Evolutionary conservation across 2,329 filamentous ascomycete genomes (phyloP).

Genomic region (Pochonia chlamydosporia): DNA sequence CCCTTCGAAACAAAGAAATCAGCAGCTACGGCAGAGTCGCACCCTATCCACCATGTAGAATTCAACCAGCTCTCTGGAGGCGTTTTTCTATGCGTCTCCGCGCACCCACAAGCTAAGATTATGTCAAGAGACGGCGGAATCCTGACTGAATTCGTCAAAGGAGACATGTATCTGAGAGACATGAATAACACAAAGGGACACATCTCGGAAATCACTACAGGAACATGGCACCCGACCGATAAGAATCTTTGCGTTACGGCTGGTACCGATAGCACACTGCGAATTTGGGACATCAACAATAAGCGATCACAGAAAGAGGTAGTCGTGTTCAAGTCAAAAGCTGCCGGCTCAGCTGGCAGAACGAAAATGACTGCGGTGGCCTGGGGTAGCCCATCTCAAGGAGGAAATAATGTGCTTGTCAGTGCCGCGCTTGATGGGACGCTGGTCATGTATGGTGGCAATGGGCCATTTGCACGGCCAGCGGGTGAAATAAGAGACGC

Average conservation of each 20-base stretch:
- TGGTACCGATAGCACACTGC: conserved; percentile 87
- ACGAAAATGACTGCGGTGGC: conserved; percentile 90
- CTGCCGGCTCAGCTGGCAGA: conserved; percentile 80
- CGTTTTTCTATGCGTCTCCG: conserved; percentile 79
- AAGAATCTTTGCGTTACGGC: conserved; percentile 82
- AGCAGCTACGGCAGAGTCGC: conserved; percentile 69
- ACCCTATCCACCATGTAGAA: conserved; percentile 78
- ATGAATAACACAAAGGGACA: conserved; percentile 98
- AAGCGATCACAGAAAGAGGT: conserved; percentile 87
- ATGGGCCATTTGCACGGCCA: conserved; percentile 79
- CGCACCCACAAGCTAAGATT: conserved; percentile 84
- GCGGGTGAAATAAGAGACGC: conserved; percentile 78
- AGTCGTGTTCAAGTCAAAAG: conserved; percentile 90
- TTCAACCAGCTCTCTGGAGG: conserved; percentile 80
- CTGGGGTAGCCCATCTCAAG: conserved; percentile 73
- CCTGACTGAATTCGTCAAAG: conserved; percentile 85
- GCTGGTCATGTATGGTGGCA: conserved; percentile 84
- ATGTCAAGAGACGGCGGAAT: conserved; percentile 84
- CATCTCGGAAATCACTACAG: conserved; percentile 83
- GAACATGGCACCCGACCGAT: conserved; percentile 85
- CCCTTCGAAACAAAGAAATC: conserved; percentile 70
- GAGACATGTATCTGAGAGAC: conserved; percentile 96
- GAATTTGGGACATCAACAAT: conserved; percentile 96
- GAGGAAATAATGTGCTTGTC: conserved; percentile 73
- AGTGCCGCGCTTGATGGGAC: conserved; percentile 83